Evolutionary conservation across 345 rosid species (phyloP).

Genomic region (Lepidium aucheri): DNA sequence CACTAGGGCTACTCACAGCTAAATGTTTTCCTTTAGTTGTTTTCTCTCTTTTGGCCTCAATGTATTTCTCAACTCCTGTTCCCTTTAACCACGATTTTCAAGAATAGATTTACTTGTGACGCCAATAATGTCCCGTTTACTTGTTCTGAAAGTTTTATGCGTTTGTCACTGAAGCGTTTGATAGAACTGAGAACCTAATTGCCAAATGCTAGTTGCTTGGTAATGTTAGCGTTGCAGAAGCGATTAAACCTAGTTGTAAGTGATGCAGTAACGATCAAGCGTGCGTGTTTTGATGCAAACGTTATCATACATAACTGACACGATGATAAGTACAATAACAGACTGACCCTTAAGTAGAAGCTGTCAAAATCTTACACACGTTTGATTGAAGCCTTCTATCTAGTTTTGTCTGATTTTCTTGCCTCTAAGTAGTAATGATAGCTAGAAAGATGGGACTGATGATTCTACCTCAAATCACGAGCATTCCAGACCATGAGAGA

Average conservation of each 20-base stretch:
- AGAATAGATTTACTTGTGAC: not conserved
- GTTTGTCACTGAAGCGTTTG: not conserved
- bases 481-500: conserved; percentile 63
- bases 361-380: conserved; percentile 4
- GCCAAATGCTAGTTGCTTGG: not conserved
- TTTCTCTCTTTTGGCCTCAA: not conserved
- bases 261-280: not conserved
- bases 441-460: not conserved
- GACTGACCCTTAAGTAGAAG: not conserved
- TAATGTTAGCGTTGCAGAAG: too few relatives aligned
- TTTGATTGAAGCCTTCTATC: not conserved
- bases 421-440: conserved; percentile 1
- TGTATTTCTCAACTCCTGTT: not conserved
- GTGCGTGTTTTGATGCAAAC: not conserved
- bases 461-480: conserved; percentile 20
- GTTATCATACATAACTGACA: not conserved
- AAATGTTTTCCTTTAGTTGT: not conserved
- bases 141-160: not conserved
- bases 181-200: not conserved
- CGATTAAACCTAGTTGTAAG: too few relatives aligned
- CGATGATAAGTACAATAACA: not conserved
- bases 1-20: conserved; percentile 54
- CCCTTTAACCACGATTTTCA: not conserved
- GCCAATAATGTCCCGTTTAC: not conserved
- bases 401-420: not conserved